phyloP scores from a whole-genome alignment of 768 basidiomycete genomes.

The Royoungia palumana region DNA sequence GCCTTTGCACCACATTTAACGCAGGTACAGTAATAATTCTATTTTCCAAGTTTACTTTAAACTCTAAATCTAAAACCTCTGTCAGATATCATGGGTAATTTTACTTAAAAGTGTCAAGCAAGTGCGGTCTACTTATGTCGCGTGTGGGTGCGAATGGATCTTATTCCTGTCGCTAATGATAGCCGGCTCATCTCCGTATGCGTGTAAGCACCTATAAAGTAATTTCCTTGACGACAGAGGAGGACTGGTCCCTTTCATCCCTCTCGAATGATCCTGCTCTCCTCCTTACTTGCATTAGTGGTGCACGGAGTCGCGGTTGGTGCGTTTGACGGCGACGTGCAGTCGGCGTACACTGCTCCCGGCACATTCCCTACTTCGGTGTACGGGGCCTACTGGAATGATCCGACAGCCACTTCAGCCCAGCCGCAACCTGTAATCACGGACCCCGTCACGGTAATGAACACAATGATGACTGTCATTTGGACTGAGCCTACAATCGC shows the following conservation, averaged over 20 bases:
- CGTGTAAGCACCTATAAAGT: background rate
- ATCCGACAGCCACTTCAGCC: constrained; percentile 65
- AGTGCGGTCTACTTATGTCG: too few relatives aligned
- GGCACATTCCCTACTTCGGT: constrained; percentile 59
- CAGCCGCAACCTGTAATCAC: constrained; percentile 70
- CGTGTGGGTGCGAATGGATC: too few relatives aligned
- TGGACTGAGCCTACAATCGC: background rate
- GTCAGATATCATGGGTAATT: too few relatives aligned
- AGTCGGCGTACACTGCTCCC: constrained; percentile 52
- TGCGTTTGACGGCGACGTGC: background rate
- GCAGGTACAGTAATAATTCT: too few relatives aligned
- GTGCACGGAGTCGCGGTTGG: background rate
- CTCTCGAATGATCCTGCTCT: background rate
- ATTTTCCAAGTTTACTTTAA: too few relatives aligned
- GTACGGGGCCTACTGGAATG: constrained; percentile 60
- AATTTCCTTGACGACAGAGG: background rate
- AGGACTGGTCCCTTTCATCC: background rate
- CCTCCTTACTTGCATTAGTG: background rate
- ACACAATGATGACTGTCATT: background rate
- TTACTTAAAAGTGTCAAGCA: too few relatives aligned
- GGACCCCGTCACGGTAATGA: constrained; percentile 59
- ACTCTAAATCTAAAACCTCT: too few relatives aligned
- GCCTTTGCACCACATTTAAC: too few relatives aligned
- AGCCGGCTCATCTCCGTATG: background rate
- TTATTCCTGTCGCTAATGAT: background rate